Evolutionary conservation across 495 filamentous ascomycete genomes (phyloP).

Genomic region (Lepraria neglecta): DNA sequence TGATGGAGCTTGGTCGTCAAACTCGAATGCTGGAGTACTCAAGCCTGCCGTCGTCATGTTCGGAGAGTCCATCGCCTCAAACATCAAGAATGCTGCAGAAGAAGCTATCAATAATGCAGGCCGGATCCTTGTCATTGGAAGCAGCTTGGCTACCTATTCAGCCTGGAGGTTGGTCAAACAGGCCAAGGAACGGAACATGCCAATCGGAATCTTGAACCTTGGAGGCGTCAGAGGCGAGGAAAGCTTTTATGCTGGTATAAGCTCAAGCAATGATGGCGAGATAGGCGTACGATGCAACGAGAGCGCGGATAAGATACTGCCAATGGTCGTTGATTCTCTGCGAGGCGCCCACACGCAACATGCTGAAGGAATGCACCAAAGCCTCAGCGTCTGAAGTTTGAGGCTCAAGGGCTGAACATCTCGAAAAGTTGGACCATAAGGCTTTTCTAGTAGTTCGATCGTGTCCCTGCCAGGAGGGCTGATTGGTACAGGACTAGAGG

Average conservation of each 20-base stretch:
- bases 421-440: too few species aligned
- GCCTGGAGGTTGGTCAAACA: conserved; percentile 84
- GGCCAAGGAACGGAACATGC: conserved; percentile 74
- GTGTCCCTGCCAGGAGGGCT: too few species aligned
- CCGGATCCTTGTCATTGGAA: conserved; percentile 73
- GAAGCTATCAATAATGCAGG: conserved; percentile 68
- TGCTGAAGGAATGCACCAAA: background rate
- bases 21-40: conserved; percentile 69
- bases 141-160: conserved; percentile 87
- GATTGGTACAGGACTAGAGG: too few species aligned
- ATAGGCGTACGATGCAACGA: conserved; percentile 47
- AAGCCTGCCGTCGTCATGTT: conserved; percentile 96
- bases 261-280: conserved; percentile 41
- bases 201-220: conserved; percentile 76
- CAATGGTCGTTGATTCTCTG: conserved; percentile 41
- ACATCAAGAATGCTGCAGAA: conserved; percentile 71
- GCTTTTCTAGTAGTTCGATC: too few species aligned
- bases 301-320: conserved; percentile 49
- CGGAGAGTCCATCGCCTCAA: conserved; percentile 69
- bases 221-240: conserved; percentile 79
- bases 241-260: conserved; percentile 52
- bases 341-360: background rate
- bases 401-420: background rate
- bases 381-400: background rate
- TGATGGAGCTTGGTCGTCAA: conserved; percentile 71